A percentile compares a stretch with the other conserved stretches of the same genome.
phyloP scores from a whole-genome alignment of 1,284 basidiomycete species.

The Cutaneotrichosporon sp. region DNA sequence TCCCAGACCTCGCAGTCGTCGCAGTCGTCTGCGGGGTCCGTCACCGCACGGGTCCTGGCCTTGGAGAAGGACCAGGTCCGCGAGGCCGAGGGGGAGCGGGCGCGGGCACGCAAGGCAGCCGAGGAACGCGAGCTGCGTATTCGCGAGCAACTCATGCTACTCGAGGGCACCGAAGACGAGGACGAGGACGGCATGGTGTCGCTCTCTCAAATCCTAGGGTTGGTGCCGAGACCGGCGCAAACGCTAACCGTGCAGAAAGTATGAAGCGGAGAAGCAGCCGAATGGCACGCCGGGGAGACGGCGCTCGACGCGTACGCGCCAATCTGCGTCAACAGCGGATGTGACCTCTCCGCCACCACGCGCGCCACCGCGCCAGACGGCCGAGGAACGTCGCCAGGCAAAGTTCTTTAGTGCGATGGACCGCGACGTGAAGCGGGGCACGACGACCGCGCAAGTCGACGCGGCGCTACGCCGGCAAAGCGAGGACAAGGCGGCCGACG shows the following conservation, averaged over 20 bases:
- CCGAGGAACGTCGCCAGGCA: neutral
- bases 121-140: neutral
- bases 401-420: neutral
- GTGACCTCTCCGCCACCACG: neutral
- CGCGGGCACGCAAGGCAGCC: neutral
- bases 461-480: neutral
- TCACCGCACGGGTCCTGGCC: constrained; percentile 5
- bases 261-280: neutral
- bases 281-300: neutral
- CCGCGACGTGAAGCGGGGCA: neutral
- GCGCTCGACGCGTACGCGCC: neutral
- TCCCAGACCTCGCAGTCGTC: neutral
- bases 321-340: neutral
- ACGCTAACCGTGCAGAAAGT: neutral
- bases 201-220: neutral
- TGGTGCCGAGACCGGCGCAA: neutral
- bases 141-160: neutral
- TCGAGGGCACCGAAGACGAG: neutral
- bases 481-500: neutral
- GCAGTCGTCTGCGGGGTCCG: neutral
- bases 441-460: neutral
- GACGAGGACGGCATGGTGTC: constrained; percentile 3
- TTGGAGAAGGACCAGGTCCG: neutral
- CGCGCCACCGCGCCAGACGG: too few relatives aligned
- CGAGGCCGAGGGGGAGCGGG: neutral